A percentile compares a stretch with the other conserved stretches of the same genome.
Evolutionary conservation across 148 eudicot species (phyloP).

Genomic region (Rhododendron kiyosumense): DNA sequence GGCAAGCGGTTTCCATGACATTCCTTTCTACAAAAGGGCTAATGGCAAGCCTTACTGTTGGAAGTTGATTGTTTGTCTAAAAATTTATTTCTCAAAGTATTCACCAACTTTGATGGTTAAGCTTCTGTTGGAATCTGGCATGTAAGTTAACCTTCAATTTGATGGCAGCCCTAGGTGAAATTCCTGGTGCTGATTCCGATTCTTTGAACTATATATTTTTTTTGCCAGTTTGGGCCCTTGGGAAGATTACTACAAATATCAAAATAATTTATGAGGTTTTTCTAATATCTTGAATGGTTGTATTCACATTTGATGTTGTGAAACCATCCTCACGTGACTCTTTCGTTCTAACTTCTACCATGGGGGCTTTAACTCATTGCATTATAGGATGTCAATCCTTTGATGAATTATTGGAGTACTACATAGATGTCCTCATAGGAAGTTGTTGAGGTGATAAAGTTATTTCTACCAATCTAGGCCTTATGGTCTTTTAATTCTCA

Average conservation of each 20-base stretch:
- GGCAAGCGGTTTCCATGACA: background rate
- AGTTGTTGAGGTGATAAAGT: background rate
- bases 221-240: background rate
- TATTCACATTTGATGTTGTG: background rate
- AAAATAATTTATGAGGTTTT: background rate
- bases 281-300: background rate
- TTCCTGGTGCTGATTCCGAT: too few relatives aligned
- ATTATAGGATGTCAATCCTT: background rate
- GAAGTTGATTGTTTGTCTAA: too few relatives aligned
- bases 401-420: background rate
- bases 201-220: too few relatives aligned
- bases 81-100: background rate
- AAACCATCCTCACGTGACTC: background rate
- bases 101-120: background rate
- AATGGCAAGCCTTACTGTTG: too few relatives aligned
- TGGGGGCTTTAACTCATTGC: background rate
- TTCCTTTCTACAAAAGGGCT: too few relatives aligned
- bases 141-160: background rate
- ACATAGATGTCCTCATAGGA: too few relatives aligned
- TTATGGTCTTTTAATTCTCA: background rate
- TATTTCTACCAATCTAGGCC: background rate
- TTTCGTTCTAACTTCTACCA: too few relatives aligned
- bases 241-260: background rate
- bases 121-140: background rate
- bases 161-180: background rate